Evolutionary conservation across 1,284 basidiomycete genomes (phyloP).

Genomic region (Papiliotrema fonsecae): DNA sequence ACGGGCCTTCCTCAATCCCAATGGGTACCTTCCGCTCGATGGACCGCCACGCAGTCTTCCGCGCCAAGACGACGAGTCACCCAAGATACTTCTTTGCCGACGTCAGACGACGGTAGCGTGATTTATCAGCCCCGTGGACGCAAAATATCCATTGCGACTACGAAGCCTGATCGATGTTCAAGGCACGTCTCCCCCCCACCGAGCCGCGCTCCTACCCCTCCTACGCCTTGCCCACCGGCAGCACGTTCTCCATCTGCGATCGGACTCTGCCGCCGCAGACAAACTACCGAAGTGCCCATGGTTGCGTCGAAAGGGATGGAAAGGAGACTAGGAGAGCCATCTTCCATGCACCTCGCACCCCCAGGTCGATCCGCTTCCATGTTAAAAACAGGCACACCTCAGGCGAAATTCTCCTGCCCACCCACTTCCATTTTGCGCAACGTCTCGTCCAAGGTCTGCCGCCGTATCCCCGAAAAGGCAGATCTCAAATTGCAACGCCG

Average conservation of each 20-base stretch:
- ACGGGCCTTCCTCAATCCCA: background rate
- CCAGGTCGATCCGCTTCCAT: too few relatives aligned
- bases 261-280: background rate
- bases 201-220: background rate
- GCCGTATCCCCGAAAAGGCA: background rate
- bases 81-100: background rate
- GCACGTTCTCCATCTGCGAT: constrained; percentile 5
- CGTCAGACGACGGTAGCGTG: constrained; percentile 1
- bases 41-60: background rate
- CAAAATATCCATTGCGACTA: constrained; percentile 2
- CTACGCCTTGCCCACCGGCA: constrained; percentile 3
- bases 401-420: too few relatives aligned
- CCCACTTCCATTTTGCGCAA: background rate
- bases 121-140: constrained; percentile 1
- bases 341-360: too few relatives aligned
- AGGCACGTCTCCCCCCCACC: constrained; percentile 6
- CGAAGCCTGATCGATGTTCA: constrained; percentile 3
- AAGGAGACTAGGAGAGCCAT: too few relatives aligned
- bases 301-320: too few relatives aligned
- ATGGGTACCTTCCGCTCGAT: constrained; percentile 3
- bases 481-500: background rate
- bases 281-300: background rate
- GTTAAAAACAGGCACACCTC: too few relatives aligned
- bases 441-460: background rate
- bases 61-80: background rate